Base-by-base conservation (phyloP, 179 eudicot species). In the Silene noctiflora region DNA sequence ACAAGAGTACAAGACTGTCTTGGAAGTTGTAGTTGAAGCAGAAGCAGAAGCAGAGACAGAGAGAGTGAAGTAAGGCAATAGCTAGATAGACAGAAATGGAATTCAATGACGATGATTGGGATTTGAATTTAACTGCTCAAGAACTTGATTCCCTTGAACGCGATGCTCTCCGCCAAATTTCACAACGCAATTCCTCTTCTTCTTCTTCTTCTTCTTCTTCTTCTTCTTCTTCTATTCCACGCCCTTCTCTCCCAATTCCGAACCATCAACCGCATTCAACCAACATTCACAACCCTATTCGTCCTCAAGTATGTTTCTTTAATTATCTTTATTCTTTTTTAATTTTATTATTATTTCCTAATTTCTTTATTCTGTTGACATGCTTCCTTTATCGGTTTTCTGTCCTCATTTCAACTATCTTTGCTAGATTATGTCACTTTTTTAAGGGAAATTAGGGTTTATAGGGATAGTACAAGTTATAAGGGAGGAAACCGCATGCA, bases 101-200 rank as follows among this genome's bases (percentile, higher is more conserved):
- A 67, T 59, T 81, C 59, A 89, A 90, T 68, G 97, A 89, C 29
- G 96, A 71, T 25, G 64, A 71, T 0, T 71, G 75, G 75, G 75
- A 87, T 21, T 93, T 94, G 90, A 89, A 82, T 1, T 74, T 93
- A 42, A 93, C 89, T 74, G 85, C 85, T 0, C 97, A 89, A 67
- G 87, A 88, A 29, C 81, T 91, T 12, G 98, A 93, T 73, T 68
- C 75, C 39, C 85, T 93, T 0, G 98, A 93, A 77, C 83, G 87
- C 78, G 87, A 91, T 61, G 98, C 98, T 65, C 21, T 89, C 31
- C 82, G 81, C 42, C 88, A 85, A 81, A 81, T 93, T 74, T 87
- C 96, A 67, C 86, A 83, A 27, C 96, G 90, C 42, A 82, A 86
- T 59, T 24, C 78, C 19, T 83, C 89, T 4, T 67, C 87, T 25